These are phyloP conservation scores for Calonectria leucothoes DNA, from an alignment of 2,329 filamentous ascomycete species.

Conservation along the genomic window DNA sequence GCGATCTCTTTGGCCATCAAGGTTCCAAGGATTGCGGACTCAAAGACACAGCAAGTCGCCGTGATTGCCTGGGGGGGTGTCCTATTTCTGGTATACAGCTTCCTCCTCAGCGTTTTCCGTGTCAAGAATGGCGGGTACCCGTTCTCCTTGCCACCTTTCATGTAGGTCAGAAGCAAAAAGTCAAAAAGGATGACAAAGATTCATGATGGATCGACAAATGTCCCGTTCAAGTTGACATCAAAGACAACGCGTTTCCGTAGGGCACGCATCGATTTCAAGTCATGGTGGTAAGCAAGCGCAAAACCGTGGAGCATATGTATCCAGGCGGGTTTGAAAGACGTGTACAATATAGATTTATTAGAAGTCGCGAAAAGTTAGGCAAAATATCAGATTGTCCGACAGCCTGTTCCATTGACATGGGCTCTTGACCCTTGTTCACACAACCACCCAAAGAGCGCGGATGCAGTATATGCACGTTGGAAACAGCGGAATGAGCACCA, in stretches of 20 bases:
- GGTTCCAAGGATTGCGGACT: conserved; percentile 86
- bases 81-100: conserved; percentile 89
- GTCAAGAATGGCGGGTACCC: conserved; percentile 96
- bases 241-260: too few species aligned
- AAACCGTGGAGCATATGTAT: background rate
- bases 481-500: background rate
- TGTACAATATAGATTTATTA: conserved; percentile 17
- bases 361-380: background rate
- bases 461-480: background rate
- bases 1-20: conserved; percentile 92
- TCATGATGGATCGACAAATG: background rate
- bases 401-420: background rate
- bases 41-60: conserved; percentile 81
- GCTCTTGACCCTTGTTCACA: background rate
- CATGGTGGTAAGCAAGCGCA: background rate
- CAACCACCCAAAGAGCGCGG: background rate
- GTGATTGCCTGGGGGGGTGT: conserved; percentile 83
- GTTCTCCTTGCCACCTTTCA: conserved; percentile 92
- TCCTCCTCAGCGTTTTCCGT: conserved; percentile 92
- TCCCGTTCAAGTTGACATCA: background rate
- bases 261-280: background rate
- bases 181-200: background rate
- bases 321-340: background rate
- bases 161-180: conserved; percentile 51
- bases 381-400: background rate